Percentiles rank a stretch among this genome's conserved stretches.
These are phyloP conservation scores for Yamadazyma conglobata DNA, from an alignment of 1,139 yeast genomes.

Conservation along the genomic window DNA sequence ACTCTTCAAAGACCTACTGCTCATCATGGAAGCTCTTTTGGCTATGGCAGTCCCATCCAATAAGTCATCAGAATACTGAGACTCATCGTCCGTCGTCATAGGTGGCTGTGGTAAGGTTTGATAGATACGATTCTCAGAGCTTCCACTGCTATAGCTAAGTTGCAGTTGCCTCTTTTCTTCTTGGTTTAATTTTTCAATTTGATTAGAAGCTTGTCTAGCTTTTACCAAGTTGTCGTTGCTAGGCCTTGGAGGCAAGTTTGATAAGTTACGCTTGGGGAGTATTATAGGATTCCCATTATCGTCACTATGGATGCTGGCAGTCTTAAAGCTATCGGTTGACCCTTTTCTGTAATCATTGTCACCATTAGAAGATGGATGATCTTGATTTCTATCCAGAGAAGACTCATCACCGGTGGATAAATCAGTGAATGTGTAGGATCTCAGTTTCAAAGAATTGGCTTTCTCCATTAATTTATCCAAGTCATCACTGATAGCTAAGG, in stretches of 20 bases:
- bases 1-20: constrained; percentile 3
- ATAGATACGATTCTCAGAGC: constrained; percentile 8
- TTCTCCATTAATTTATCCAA: constrained; percentile 41
- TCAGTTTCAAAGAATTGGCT: constrained; percentile 26
- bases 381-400: background rate
- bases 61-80: constrained; percentile 12
- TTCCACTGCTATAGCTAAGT: constrained; percentile 1
- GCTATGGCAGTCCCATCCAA: constrained; percentile 2
- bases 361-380: background rate
- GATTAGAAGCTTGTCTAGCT: constrained; percentile 32
- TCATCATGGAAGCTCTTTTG: constrained; percentile 4
- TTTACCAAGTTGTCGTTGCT: constrained; percentile 26
- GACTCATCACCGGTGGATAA: constrained; percentile 2
- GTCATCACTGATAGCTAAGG: constrained; percentile 32
- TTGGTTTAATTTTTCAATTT: too few species aligned
- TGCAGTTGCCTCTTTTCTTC: constrained; percentile 7
- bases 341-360: constrained; percentile 1
- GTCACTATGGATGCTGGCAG: constrained; percentile 11
- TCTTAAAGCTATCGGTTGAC: constrained; percentile 10
- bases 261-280: background rate
- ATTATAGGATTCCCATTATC: background rate
- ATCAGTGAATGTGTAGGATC: constrained; percentile 14
- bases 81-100: constrained; percentile 11
- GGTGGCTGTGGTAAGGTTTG: constrained; percentile 17
- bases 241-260: constrained; percentile 39